phyloP scores from a whole-genome alignment of 192 early-diverging fungal genomes.

The Lobosporangium transversale region DNA sequence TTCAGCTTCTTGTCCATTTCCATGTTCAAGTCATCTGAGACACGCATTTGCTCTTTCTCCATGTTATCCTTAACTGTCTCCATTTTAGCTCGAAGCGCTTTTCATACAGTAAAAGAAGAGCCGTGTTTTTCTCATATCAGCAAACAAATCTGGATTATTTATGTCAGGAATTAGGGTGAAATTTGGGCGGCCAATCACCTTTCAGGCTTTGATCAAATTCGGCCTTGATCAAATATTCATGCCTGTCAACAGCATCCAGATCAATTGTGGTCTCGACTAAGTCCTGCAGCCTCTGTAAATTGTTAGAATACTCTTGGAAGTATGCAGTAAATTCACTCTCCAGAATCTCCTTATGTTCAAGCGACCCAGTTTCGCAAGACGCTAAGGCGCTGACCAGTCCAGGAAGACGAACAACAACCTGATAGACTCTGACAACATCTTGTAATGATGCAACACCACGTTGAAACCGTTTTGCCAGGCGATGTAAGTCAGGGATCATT shows the following conservation, averaged over 20 bases:
- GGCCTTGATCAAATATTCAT: constrained; percentile 89
- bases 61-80: constrained; percentile 30
- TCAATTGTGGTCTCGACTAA: constrained; percentile 94
- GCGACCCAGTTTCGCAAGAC: constrained; percentile 51
- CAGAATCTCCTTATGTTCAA: constrained; percentile 57
- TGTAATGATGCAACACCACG: constrained; percentile 79
- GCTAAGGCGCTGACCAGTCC: constrained; percentile 67
- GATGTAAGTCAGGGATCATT: constrained; percentile 87
- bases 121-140: neutral
- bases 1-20: constrained; percentile 91
- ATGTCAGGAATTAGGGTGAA: too few relatives aligned
- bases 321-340: constrained; percentile 62
- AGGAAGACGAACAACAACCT: constrained; percentile 80
- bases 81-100: constrained; percentile 44
- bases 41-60: constrained; percentile 54
- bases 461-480: constrained; percentile 87
- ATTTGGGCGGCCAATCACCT: constrained; percentile 62
- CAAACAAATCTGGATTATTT: too few relatives aligned
- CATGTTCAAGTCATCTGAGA: constrained; percentile 71
- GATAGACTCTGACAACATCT: constrained; percentile 92
- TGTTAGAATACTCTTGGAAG: constrained; percentile 59
- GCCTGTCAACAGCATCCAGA: constrained; percentile 80
- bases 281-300: constrained; percentile 75
- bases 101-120: neutral
- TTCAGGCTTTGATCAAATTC: constrained; percentile 82